Evolutionary conservation across 73 alveolate genomes (phyloP), one percentile per base, ranked within the genome.

Genomic region (Symbiodinium pilosum): DNA sequence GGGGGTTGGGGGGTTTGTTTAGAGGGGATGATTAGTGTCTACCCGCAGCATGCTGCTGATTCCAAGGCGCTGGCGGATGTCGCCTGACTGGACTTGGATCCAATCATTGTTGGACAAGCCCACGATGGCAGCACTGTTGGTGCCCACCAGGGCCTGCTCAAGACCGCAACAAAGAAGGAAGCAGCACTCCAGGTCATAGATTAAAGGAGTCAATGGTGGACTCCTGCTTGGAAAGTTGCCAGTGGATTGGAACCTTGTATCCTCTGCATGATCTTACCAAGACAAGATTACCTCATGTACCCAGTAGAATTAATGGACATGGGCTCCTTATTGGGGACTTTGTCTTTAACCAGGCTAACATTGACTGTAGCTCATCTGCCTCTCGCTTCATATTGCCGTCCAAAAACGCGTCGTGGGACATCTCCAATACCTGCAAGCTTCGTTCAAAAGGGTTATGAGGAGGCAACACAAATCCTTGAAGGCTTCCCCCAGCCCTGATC

Each of bases 81-180:
- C 97, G 41, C 97, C 97, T n/a, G 89, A 68, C 52, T 91, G 97
- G 83, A 93, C 99, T 42, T 93, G 93, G 26, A 93, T 81, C 99
- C 99, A 93, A 51, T 93, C 99, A 51, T 93, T 93, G 93, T 93
- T 93, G 94, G 93, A 83, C 18, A 83, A 39, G 87, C 99, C 99
- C 14, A 93, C 44, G 68, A 93, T 64, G 81, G 81, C 99, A 56
- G 92, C 99, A 30, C 39, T 84, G 54, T 43, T 36, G 87, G 83
- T 83, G 40, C 93, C 99, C 18, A 93, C 36, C 86, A 93, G 81
- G 28, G 99, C 59, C 99, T 93, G 86, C 38, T 59, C 36, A 21
- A 3, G 9, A 6, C 40, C 39, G 41, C 64, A 3, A 8, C 54
- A n/a, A 16, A n/a, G 16, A 20, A n/a, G 30, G 14, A 71, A 14